These are phyloP conservation scores for Diaporthe longicolla DNA, from an alignment of 2,329 filamentous ascomycete genomes.

Conservation along the genomic window DNA sequence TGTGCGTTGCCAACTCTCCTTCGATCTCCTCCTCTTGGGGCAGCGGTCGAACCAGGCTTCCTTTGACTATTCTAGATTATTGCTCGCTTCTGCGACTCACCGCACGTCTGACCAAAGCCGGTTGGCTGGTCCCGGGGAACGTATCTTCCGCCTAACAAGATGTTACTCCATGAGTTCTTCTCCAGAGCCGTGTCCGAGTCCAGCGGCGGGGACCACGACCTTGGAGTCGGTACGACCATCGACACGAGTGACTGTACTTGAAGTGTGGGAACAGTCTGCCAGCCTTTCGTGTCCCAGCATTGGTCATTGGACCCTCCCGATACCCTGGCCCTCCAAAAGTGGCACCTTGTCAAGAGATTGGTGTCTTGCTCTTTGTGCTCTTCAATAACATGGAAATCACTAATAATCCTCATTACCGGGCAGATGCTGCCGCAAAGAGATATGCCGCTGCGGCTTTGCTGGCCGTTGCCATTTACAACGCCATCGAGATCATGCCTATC, in stretches of 20 bases:
- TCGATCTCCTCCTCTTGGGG: slow-evolving; percentile 9
- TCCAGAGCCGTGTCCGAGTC: slow-evolving; percentile 16
- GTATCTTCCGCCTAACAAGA: slow-evolving; percentile 1
- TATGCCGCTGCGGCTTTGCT: slow-evolving; percentile 34
- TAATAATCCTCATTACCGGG: slow-evolving; percentile 23
- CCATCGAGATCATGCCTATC: slow-evolving; percentile 35
- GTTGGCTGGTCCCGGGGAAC: slow-evolving; percentile 19
- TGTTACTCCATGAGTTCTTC: slow-evolving; percentile 29
- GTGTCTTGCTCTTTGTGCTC: background rate
- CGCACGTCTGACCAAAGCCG: slow-evolving; percentile 7
- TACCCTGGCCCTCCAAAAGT: background rate
- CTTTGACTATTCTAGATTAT: slow-evolving; percentile 8
- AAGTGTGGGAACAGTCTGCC: background rate
- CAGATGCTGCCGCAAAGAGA: slow-evolving; percentile 35
- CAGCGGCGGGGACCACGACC: slow-evolving; percentile 20
- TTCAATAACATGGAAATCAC: background rate
- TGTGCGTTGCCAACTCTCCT: slow-evolving; percentile 7
- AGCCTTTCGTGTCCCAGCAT: background rate
- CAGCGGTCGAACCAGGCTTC: background rate
- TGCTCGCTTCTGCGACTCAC: slow-evolving; percentile 18
- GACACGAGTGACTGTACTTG: slow-evolving; percentile 29
- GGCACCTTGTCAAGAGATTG: background rate
- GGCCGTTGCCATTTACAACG: slow-evolving; percentile 38
- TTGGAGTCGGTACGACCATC: slow-evolving; percentile 24
- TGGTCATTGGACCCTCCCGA: background rate